A percentile compares a stretch with the other conserved stretches of the same genome.
phyloP scores from a whole-genome alignment of 1,139 yeast genomes.

The Pichia norvegensis region DNA sequence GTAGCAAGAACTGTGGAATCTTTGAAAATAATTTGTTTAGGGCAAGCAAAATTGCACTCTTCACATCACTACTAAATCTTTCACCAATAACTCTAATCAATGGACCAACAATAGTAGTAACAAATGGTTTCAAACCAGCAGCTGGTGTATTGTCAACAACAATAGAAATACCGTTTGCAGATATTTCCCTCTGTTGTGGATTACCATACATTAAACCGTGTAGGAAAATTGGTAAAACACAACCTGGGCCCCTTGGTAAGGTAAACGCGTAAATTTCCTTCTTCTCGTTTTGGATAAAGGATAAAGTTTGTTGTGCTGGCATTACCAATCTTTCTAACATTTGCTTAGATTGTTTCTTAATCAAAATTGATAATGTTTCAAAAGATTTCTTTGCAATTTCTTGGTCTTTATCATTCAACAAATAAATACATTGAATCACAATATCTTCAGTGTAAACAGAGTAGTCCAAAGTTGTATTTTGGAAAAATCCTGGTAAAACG shows the following conservation, averaged over 20 bases:
- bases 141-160: constrained; percentile 83
- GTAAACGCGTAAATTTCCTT: constrained; percentile 69
- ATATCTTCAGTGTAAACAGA: constrained; percentile 69
- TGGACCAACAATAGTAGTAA: constrained; percentile 94
- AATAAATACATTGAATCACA: constrained; percentile 60
- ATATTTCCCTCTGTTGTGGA: constrained; percentile 70
- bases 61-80: constrained; percentile 81
- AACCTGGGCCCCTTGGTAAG: constrained; percentile 79
- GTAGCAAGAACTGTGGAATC: constrained; percentile 87
- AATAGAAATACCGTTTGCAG: constrained; percentile 88
- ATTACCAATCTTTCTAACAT: constrained; percentile 67
- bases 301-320: constrained; percentile 70
- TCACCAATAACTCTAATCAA: constrained; percentile 97
- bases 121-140: constrained; percentile 72
- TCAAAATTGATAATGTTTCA: constrained; percentile 56
- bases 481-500: constrained; percentile 68
- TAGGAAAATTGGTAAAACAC: constrained; percentile 82
- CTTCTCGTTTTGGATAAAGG: constrained; percentile 55
- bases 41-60: constrained; percentile 84
- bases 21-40: constrained; percentile 68
- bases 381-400: constrained; percentile 65
- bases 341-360: constrained; percentile 67
- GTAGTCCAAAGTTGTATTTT: constrained; percentile 58
- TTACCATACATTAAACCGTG: constrained; percentile 96
- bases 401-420: constrained; percentile 63